Percentiles rank a stretch among this genome's conserved stretches.
Evolutionary conservation across 2,329 filamentous ascomycete genomes (phyloP).

Genomic region (Dactylonectria estremocensis): DNA sequence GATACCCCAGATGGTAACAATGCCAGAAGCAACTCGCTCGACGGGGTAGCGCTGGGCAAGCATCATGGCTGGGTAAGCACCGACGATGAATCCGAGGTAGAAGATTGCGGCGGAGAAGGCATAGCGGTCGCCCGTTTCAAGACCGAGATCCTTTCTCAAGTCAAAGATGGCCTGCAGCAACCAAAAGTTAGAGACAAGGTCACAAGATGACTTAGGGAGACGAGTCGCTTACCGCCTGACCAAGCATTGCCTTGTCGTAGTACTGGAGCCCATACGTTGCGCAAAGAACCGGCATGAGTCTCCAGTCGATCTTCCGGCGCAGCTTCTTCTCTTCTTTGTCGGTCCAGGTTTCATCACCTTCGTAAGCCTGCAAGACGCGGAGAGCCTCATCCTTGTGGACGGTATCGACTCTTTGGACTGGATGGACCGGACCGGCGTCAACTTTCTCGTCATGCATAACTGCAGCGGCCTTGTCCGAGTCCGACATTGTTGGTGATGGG

Average conservation of each 20-base stretch:
- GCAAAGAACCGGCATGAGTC: conserved; percentile 62
- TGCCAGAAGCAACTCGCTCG: conserved; percentile 59
- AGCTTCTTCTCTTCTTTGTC: conserved; percentile 59
- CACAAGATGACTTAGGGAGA: neutral
- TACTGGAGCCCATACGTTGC: conserved; percentile 63
- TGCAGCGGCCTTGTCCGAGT: conserved; percentile 37
- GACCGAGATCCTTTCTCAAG: conserved; percentile 41
- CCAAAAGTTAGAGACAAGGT: neutral
- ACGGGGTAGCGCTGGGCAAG: conserved; percentile 62
- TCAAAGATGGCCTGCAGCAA: conserved; percentile 37
- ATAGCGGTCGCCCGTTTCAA: conserved; percentile 60
- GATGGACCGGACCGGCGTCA: conserved; percentile 8
- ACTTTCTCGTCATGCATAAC: conserved; percentile 28
- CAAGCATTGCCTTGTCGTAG: conserved; percentile 68
- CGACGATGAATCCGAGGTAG: conserved; percentile 65
- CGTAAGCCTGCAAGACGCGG: conserved; percentile 58
- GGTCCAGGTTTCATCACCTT: conserved; percentile 60
- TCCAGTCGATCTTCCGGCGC: conserved; percentile 49
- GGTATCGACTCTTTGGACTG: conserved; percentile 32
- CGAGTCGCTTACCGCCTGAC: conserved; percentile 60
- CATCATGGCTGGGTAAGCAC: conserved; percentile 60
- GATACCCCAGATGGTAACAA: conserved; percentile 53
- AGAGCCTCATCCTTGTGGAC: conserved; percentile 50
- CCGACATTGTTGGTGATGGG: conserved; percentile 30
- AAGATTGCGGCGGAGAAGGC: conserved; percentile 62